Base-by-base conservation (phyloP, 352 stramenopile genomes). In the Aphanomyces cochlioides region DNA sequence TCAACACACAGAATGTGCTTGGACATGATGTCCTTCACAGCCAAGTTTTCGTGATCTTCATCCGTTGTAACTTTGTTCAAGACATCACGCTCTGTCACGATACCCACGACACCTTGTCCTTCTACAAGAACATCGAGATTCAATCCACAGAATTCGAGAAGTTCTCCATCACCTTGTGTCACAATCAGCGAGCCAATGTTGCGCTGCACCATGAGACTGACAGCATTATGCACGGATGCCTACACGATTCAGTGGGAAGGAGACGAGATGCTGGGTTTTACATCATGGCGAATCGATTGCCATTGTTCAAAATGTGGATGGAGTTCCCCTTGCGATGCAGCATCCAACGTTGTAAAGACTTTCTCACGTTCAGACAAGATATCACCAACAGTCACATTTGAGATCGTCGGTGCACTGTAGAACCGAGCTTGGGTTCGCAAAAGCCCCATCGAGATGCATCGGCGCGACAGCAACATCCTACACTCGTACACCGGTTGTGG, bases 1-100 rank as follows among this genome's bases (percentile, higher is more conserved):
- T 88, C 84, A 67, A 94, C 90, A 60, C 86, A 94, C 82, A 92
- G 90, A 72, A 94, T 92, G 63, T 92, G 86, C 1, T 84, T 85
- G 40, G 83, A 89, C 86, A 92, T 94, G 74, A 94, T 85, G 39
- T 92, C 81, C 63, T 84, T 83, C 47, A 94, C 85, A 5, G 78
- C 69, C 66, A 79, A 84, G 43, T 77, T 56, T 68, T 88, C 75
- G 5, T 87, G 73, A 34, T 73, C 34, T 87, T 77, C 38, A 77
- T 78, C 4, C 81, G 76, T 19, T 79, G 83, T 39, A 77, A 88
- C 19, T 77, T 94, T 94, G 47, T 85, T 89, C 36, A 94, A 69
- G 15, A 94, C 78, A 57, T 94, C 86, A 54, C 86, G 81, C 78
- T 94, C 86, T 3, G 86, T 94, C 17, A 94, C 82, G 66, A 94